phyloP scores from a whole-genome alignment of 768 basidiomycete genomes.

The Suillus tomentosus region DNA sequence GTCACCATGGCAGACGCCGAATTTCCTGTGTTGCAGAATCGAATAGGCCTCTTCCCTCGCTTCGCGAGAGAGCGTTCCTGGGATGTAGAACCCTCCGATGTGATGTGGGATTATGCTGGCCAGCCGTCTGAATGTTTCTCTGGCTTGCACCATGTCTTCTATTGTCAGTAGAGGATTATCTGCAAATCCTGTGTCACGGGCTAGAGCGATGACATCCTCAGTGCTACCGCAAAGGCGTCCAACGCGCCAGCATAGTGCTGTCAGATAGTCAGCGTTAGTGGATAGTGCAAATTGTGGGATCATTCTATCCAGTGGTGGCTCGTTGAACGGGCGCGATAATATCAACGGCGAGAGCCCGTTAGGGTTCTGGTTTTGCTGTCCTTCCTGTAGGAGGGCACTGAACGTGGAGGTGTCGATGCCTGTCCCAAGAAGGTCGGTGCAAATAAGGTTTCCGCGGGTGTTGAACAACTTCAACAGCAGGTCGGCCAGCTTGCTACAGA shows the following conservation, averaged over 20 bases:
- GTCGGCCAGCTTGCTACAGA: slow-evolving; percentile 28
- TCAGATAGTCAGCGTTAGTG: slow-evolving; percentile 30
- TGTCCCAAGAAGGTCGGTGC: slow-evolving; percentile 36
- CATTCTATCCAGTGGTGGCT: slow-evolving; percentile 26
- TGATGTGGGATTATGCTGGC: slow-evolving; percentile 28
- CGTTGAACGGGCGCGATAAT: slow-evolving; percentile 27
- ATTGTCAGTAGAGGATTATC: slow-evolving; percentile 22
- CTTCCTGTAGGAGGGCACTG: slow-evolving; percentile 15
- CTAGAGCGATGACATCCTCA: slow-evolving; percentile 1
- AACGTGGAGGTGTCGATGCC: slow-evolving; percentile 17
- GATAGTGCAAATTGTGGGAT: slow-evolving; percentile 26
- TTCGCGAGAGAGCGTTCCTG: slow-evolving; percentile 23
- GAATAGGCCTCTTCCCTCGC: slow-evolving; percentile 26
- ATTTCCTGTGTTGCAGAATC: slow-evolving; percentile 27
- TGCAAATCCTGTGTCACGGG: slow-evolving; percentile 20
- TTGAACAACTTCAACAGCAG: slow-evolving; percentile 34
- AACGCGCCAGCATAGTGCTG: slow-evolving; percentile 27
- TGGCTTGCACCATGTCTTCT: slow-evolving; percentile 24
- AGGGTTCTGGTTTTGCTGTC: slow-evolving; percentile 8
- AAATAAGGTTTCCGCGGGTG: slow-evolving; percentile 20
- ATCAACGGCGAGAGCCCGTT: slow-evolving; percentile 18
- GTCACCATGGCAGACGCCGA: slow-evolving; percentile 31
- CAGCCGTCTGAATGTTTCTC: slow-evolving; percentile 29
- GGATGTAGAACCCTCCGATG: slow-evolving; percentile 34
- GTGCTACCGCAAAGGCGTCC: slow-evolving; percentile 24